Conservation (phyloP, 176 grass and related monocot genomes). For the Tuctoria greenei region DNA sequence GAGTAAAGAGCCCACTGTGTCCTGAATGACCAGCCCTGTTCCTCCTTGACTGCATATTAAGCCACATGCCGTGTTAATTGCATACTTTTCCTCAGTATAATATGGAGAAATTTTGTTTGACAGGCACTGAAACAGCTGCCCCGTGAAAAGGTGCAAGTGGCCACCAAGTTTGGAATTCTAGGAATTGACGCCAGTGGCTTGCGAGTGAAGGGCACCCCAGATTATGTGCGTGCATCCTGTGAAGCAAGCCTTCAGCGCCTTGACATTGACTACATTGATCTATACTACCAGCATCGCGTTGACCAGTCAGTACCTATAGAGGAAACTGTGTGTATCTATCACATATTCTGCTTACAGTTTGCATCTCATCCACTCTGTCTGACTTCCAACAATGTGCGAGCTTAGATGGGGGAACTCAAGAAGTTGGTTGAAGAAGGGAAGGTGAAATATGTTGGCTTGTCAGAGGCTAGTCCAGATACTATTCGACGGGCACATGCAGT, state of each 20-base stretch:
- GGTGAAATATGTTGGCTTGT: slow-evolving; percentile 76
- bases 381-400: slow-evolving; percentile 12
- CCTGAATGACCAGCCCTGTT: not conserved
- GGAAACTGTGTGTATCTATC: slow-evolving; percentile 59
- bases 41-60: not conserved
- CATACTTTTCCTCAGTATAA: slow-evolving; percentile 12
- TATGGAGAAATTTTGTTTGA: slow-evolving; percentile 9
- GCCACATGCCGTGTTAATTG: slow-evolving; percentile 3
- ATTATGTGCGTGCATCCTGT: slow-evolving; percentile 63
- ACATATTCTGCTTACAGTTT: slow-evolving; percentile 6
- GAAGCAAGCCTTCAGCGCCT: slow-evolving; percentile 60
- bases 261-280: slow-evolving; percentile 74
- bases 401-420: slow-evolving; percentile 73
- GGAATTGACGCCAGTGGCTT: slow-evolving; percentile 38
- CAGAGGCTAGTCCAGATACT: slow-evolving; percentile 65
- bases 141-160: slow-evolving; percentile 67
- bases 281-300: slow-evolving; percentile 78
- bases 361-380: slow-evolving; percentile 7
- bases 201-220: slow-evolving; percentile 58
- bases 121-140: slow-evolving; percentile 69
- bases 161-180: slow-evolving; percentile 74
- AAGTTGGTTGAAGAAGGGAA: slow-evolving; percentile 78
- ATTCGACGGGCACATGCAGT: slow-evolving; percentile 70
- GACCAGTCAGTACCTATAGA: slow-evolving; percentile 81
- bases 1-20: not conserved